Percentiles rank a stretch among this genome's conserved stretches.
phyloP scores from a whole-genome alignment of 2,329 filamentous ascomycete genomes.

The Pyricularia sp. region DNA sequence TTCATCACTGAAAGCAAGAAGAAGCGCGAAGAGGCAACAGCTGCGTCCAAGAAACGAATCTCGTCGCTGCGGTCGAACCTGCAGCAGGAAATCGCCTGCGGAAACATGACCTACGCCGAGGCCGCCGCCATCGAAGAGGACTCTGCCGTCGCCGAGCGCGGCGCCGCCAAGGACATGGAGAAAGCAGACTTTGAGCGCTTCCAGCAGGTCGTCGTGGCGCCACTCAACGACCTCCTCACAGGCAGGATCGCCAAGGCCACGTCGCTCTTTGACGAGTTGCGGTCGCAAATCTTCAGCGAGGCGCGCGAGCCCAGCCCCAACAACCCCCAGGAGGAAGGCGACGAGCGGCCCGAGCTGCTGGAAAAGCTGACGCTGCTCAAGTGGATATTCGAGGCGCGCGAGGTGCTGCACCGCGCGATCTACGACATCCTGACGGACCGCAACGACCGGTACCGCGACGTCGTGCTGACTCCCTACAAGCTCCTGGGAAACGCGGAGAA shows the following conservation, averaged over 20 bases:
- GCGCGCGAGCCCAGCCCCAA: slow-evolving; percentile 63
- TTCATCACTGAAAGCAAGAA: slow-evolving; percentile 48
- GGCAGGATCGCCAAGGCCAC: slow-evolving; percentile 66
- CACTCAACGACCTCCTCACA: slow-evolving; percentile 71
- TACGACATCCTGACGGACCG: slow-evolving; percentile 79
- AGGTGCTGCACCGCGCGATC: slow-evolving; percentile 73
- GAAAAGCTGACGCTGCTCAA: slow-evolving; percentile 93
- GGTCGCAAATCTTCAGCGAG: slow-evolving; percentile 62
- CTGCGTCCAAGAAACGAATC: slow-evolving; percentile 41
- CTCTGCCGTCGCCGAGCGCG: slow-evolving; percentile 59
- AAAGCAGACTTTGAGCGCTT: slow-evolving; percentile 79
- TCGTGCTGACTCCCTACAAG: slow-evolving; percentile 74
- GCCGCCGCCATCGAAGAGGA: slow-evolving; percentile 75
- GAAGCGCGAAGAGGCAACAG: slow-evolving; percentile 44
- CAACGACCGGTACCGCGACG: slow-evolving; percentile 75
- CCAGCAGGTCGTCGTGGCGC: slow-evolving; percentile 73
- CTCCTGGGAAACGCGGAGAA: slow-evolving; percentile 71
- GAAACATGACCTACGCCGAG: slow-evolving; percentile 73
- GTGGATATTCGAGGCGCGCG: slow-evolving; percentile 94
- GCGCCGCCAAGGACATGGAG: slow-evolving; percentile 60
- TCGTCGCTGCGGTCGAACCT: slow-evolving; percentile 64
- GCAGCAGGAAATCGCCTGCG: slow-evolving; percentile 67
- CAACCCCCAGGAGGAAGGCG: slow-evolving; percentile 86
- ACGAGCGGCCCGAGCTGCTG: slow-evolving; percentile 85
- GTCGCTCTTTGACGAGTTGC: slow-evolving; percentile 67